Evolutionary conservation across 2,329 filamentous ascomycete genomes (phyloP).

Genomic region (Chaetomiaceae sp.): DNA sequence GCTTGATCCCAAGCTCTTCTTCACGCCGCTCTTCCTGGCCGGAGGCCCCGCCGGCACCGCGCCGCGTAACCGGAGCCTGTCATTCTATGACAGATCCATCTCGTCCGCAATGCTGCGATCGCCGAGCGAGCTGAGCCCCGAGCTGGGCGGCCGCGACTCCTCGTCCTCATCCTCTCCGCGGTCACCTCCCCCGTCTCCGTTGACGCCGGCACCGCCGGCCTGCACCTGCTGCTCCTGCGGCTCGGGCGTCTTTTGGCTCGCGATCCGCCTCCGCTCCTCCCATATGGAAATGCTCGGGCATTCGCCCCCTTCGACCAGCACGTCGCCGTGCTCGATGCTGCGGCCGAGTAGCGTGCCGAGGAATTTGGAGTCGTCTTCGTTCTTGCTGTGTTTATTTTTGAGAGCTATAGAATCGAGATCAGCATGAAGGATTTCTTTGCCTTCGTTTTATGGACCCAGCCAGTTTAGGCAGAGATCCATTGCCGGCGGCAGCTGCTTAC

Average conservation of each 20-base stretch:
- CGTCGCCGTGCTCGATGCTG: slow-evolving; percentile 60
- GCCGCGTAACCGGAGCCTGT: not conserved
- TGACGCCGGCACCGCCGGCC: not conserved
- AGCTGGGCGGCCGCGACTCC: slow-evolving; percentile 45
- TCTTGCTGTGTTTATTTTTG: slow-evolving; percentile 90
- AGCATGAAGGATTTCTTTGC: not conserved
- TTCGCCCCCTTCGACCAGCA: slow-evolving; percentile 73
- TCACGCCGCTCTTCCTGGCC: not conserved
- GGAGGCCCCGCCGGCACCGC: not conserved
- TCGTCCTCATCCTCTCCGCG: slow-evolving; percentile 21
- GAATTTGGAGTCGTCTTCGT: slow-evolving; percentile 79
- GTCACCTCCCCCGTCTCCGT: slow-evolving; percentile 3
- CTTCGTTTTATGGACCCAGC: too few relatives aligned
- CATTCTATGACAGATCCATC: slow-evolving; percentile 38
- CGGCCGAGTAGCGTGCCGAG: slow-evolving; percentile 78
- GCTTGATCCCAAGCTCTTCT: not conserved
- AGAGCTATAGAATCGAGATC: slow-evolving; percentile 45
- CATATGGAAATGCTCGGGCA: slow-evolving; percentile 62
- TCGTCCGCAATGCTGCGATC: slow-evolving; percentile 40
- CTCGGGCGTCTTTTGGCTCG: slow-evolving; percentile 26
- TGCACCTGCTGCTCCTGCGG: slow-evolving; percentile 18
- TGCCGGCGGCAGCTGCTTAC: slow-evolving; percentile 35
- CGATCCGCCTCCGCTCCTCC: slow-evolving; percentile 39
- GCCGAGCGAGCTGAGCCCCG: slow-evolving; percentile 51
- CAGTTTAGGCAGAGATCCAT: too few relatives aligned